Evolutionary conservation across 2,329 filamentous ascomycete species (phyloP).

Genomic region (Trichoderma pleuroti): DNA sequence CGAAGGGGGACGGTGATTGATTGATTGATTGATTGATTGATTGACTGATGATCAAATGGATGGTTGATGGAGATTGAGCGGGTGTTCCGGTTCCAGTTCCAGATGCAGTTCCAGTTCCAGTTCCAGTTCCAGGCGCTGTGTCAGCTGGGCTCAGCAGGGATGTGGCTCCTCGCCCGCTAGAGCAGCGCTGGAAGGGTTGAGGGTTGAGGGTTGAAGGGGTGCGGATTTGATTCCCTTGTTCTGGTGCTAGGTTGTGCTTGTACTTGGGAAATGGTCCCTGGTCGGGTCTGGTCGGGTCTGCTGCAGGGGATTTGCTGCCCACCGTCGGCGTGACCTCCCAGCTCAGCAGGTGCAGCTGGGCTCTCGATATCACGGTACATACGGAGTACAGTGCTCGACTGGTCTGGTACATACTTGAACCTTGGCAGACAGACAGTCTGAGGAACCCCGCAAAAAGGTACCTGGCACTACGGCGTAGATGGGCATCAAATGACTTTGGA

Average conservation of each 20-base stretch:
- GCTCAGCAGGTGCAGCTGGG: background rate
- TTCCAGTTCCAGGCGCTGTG: conserved; percentile 17
- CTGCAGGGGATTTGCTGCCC: conserved; percentile 13
- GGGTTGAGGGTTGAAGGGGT: too few species aligned
- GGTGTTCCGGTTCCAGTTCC: conserved; percentile 12
- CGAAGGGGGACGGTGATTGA: too few species aligned
- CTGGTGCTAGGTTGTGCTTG: background rate
- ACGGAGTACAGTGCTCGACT: too few species aligned
- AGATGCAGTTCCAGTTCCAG: conserved; percentile 4
- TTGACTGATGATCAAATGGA: too few species aligned
- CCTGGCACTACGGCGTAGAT: too few species aligned
- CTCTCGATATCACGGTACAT: too few species aligned
- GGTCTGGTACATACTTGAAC: too few species aligned
- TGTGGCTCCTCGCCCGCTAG: background rate
- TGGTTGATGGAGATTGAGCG: too few species aligned
- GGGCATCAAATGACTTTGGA: too few species aligned
- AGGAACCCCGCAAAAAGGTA: background rate
- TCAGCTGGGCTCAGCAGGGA: conserved; percentile 17
- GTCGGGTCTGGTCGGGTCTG: background rate
- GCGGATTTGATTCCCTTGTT: background rate
- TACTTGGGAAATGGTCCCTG: background rate
- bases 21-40: too few species aligned
- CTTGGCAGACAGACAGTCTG: background rate
- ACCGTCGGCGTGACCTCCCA: conserved; percentile 11
- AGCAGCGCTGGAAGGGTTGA: background rate